Base-by-base conservation (phyloP, 169 alveolate genomes). In the Plasmodium knowlesi region DNA sequence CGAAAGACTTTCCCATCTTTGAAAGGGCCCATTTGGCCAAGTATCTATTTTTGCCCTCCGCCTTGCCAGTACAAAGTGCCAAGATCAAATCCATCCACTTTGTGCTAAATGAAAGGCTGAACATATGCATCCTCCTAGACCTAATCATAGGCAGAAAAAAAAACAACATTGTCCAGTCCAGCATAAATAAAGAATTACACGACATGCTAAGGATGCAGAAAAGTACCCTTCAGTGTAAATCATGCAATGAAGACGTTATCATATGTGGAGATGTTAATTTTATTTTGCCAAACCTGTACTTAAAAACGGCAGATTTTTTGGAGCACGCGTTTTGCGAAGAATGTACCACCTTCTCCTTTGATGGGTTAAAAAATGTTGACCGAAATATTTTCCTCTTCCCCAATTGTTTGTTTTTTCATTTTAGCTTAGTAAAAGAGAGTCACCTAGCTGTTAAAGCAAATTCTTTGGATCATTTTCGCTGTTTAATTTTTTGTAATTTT, bases 301-400 rank as follows among this genome's bases (percentile, higher is more conserved):
- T 86, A 70, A 73, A 76, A 28, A 86, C 70, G 61, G 25, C 82
- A 30, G 67, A 86, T 76, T 86, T 86, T 54, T 74, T 86, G 39
- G 93, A 86, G 6, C 80, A 86, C 28, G 93, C 93, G 39, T 86
- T 86, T 86, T 86, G 93, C 43, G 93, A 86, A 53, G 93, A 86
- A 86, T 86, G 93, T 14, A 78, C 79, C 10, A 46, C 86, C 22
- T 46, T 86, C 39, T 41, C 84, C n/a, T 86, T 54, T 74, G 93
- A 86, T 53, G 30, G 37, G 57, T 16, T 86, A 54, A 86, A 76
- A n/a, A 74, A 86, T 76, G 67, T 41, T 19, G 82, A 78, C 41
- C 37, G 81, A 9, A 86, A 50, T 32, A 86, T 86, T n/a, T 74
- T 74, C 39, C 57, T 86, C 30, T 76, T 86, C 61, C 71, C 93